A percentile compares a stretch with the other conserved stretches of the same genome.
phyloP scores from a whole-genome alignment of 2,329 filamentous ascomycete genomes.

The Exophiala bonariae region DNA sequence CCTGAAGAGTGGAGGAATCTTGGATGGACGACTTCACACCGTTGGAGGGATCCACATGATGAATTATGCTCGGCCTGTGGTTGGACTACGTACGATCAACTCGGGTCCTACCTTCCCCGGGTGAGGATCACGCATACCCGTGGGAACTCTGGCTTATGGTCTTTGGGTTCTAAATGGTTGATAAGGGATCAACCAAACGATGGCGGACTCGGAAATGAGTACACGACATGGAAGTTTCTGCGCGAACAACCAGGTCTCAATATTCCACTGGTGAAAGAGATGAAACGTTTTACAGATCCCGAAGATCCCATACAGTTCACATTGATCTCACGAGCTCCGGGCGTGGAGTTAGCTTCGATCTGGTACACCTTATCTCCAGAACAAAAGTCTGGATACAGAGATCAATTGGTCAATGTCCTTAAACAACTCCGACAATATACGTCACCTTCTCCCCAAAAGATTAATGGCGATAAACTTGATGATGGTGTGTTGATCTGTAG shows the following conservation, averaged over 20 bases:
- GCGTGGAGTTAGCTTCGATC: neutral
- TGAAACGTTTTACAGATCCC: constrained; percentile 5
- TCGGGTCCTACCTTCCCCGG: constrained; percentile 3
- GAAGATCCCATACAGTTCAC: constrained; percentile 9
- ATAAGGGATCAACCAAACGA: constrained; percentile 10
- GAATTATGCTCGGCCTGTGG: constrained; percentile 7
- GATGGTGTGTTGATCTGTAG: constrained; percentile 1
- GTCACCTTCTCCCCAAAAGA: constrained; percentile 8
- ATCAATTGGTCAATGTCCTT: constrained; percentile 7
- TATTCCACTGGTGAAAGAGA: constrained; percentile 10
- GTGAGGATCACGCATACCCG: constrained; percentile 8
- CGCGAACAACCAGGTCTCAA: constrained; percentile 6
- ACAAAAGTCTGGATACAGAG: constrained; percentile 9
- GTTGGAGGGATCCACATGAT: too few relatives aligned
- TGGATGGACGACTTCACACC: too few relatives aligned
- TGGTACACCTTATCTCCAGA: constrained; percentile 3
- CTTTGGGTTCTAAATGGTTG: constrained; percentile 10
- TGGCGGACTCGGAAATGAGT: constrained; percentile 6
- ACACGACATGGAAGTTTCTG: constrained; percentile 14
- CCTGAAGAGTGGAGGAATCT: too few relatives aligned
- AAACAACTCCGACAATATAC: constrained; percentile 9
- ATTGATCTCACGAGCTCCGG: constrained; percentile 7
- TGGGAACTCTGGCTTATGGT: constrained; percentile 4
- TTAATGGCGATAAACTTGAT: constrained; percentile 8
- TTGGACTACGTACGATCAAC: neutral